These are phyloP conservation scores for Termitomyces sp. DNA, from an alignment of 768 basidiomycete species.

Conservation along the genomic window DNA sequence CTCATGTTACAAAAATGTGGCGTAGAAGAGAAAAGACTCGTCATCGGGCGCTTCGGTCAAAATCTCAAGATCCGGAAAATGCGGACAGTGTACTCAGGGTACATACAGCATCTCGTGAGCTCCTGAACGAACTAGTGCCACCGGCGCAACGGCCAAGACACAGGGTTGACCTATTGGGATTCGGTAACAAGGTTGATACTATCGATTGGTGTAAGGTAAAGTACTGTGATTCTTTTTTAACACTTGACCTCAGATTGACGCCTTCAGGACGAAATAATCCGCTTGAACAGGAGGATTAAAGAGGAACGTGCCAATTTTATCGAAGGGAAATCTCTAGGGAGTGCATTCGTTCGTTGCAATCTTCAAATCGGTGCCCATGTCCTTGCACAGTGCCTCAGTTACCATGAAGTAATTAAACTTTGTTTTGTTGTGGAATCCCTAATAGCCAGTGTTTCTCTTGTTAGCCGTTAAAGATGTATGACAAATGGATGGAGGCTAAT, in stretches of 20 bases:
- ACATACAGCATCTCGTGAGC: background rate
- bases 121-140: background rate
- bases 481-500: slow-evolving; percentile 54
- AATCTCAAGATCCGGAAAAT: background rate
- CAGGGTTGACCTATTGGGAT: background rate
- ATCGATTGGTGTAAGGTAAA: slow-evolving; percentile 1
- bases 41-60: background rate
- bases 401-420: slow-evolving; percentile 34
- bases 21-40: background rate
- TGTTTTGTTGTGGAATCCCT: background rate
- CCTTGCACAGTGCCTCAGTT: slow-evolving; percentile 52
- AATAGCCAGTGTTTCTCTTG: background rate
- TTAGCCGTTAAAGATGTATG: slow-evolving; percentile 50
- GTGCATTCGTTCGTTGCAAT: slow-evolving; percentile 63
- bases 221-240: background rate
- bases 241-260: background rate
- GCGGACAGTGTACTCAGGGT: background rate
- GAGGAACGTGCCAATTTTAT: slow-evolving; percentile 28
- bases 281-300: slow-evolving; percentile 35
- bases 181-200: background rate
- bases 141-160: background rate
- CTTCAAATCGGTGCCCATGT: slow-evolving; percentile 73
- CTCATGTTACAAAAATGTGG: background rate
- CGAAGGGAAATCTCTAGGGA: slow-evolving; percentile 43
- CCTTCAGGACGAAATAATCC: background rate